phyloP scores from a whole-genome alignment of 2,329 filamentous ascomycete species.

The Ophiostoma novo-ulmi region DNA sequence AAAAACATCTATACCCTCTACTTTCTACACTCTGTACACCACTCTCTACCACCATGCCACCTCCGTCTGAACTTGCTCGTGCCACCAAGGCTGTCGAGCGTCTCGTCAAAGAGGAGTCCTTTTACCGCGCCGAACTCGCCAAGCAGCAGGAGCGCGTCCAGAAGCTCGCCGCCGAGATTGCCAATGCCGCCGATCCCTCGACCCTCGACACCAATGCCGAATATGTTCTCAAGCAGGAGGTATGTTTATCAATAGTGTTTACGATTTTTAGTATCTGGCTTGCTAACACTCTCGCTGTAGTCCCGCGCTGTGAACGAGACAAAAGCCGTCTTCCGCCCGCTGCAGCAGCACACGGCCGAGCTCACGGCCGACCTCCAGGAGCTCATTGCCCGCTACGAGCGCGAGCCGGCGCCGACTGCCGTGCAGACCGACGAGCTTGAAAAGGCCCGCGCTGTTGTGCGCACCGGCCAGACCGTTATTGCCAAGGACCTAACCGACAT shows the following conservation, averaged over 20 bases:
- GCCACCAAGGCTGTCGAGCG: conserved; percentile 74
- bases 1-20: neutral
- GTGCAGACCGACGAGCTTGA: conserved; percentile 46
- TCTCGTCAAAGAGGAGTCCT: conserved; percentile 84
- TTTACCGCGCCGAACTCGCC: conserved; percentile 80
- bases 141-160: conserved; percentile 67
- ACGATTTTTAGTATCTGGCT: neutral
- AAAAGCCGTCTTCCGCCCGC: conserved; percentile 68
- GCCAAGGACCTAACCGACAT: conserved; percentile 27
- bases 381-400: conserved; percentile 61
- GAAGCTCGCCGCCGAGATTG: conserved; percentile 59
- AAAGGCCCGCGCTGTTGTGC: conserved; percentile 51
- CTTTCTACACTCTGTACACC: neutral
- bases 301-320: conserved; percentile 81
- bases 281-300: conserved; percentile 42
- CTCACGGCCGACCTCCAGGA: conserved; percentile 70
- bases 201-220: conserved; percentile 68
- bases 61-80: conserved; percentile 71
- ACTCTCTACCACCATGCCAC: conserved; percentile 55
- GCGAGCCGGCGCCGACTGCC: conserved; percentile 33
- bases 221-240: conserved; percentile 81
- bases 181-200: conserved; percentile 37
- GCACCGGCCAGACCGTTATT: conserved; percentile 43
- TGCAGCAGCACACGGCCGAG: conserved; percentile 65
- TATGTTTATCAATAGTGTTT: conserved; percentile 38